Base-by-base conservation (phyloP, 352 stramenopile species). In the Phytophthora pisi region DNA sequence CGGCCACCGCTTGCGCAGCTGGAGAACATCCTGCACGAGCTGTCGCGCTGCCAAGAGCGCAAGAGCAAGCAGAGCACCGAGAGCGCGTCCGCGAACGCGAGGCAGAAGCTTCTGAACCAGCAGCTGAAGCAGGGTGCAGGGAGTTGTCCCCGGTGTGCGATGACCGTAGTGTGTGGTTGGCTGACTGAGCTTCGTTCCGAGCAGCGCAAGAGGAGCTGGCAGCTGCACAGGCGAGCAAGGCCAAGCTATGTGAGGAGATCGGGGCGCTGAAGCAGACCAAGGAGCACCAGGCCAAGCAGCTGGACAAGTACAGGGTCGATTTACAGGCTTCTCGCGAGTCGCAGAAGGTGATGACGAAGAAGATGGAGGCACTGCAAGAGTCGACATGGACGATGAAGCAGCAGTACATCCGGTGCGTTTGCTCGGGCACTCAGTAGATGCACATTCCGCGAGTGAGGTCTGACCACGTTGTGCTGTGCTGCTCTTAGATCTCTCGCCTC, bases 191-290 rank as follows among this genome's bases (percentile, higher is more conserved):
- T 45, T 18, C 38, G 38, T 18, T 45, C 38, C 38, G 38, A 45
- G 13, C 38, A 92, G 84, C 74, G 9, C 80, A 87, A 75, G 78
- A 90, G 61, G 83, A 90, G 46, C 60, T 93, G 28, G 77, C 65
- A 31, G 51, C 51, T 40, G 66, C 75, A 4, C 77, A 86, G 45
- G 54, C 63, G 8, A 78, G 75, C 50, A 90, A 81, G 57, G 66
- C 67, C 28, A 79, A 77, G 53, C 30, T 92, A 24, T 93, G 77
- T 61, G 81, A 84, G 55, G 72, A 84, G 66, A 79, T 91, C 30
- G 86, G 86, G 0, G 69, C 56, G 23, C 62, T 93, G 24, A 75
- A 88, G 56, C 83, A 87, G 46, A 46, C 61, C 5, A 86, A 88
- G 16, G 58, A 72, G 1, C 61, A 85, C 16, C 72, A 88, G 23